phyloP scores from a whole-genome alignment of 148 eudicot species.

The Talinum fruticosum region DNA sequence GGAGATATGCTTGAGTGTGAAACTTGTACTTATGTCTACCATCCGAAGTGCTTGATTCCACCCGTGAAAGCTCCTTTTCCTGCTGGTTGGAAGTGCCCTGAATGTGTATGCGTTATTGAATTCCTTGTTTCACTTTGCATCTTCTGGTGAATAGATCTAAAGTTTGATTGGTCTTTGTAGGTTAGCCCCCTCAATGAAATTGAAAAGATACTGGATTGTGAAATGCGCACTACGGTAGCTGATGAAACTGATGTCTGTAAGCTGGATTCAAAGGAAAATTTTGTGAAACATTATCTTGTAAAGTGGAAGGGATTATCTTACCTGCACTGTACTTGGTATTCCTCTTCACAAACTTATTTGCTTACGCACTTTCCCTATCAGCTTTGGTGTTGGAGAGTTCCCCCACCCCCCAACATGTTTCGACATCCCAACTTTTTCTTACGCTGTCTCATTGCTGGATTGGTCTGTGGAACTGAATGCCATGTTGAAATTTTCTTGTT shows the following conservation, averaged over 20 bases:
- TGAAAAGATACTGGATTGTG: slow-evolving; percentile 90
- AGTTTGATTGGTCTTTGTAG: slow-evolving; percentile 41
- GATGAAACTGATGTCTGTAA: slow-evolving; percentile 63
- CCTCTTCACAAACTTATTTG: neutral
- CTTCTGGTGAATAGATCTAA: slow-evolving; percentile 8
- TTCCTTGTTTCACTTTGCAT: slow-evolving; percentile 17
- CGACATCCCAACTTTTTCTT: neutral
- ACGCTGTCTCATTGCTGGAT: neutral
- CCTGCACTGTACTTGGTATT: slow-evolving; percentile 93
- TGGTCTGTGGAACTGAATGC: slow-evolving; percentile 11
- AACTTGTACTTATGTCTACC: slow-evolving; percentile 82
- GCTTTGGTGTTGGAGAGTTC: neutral
- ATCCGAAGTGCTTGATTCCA: slow-evolving; percentile 82
- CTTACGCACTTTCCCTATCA: neutral
- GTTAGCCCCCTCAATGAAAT: slow-evolving; percentile 86
- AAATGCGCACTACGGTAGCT: slow-evolving; percentile 67
- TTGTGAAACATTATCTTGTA: slow-evolving; percentile 86
- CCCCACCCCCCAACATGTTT: neutral
- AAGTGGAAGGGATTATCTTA: slow-evolving; percentile 97
- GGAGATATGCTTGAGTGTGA: slow-evolving; percentile 62
- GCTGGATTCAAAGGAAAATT: slow-evolving; percentile 66
- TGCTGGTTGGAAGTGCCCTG: slow-evolving; percentile 79
- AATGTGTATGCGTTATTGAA: slow-evolving; percentile 64
- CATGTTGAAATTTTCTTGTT: slow-evolving; percentile 10
- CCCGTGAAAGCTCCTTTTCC: slow-evolving; percentile 79